Evolutionary conservation across 176 grass and related monocot genomes (phyloP), one percentile per base, ranked within the genome.

Genomic region (Oryza australiensis): DNA sequence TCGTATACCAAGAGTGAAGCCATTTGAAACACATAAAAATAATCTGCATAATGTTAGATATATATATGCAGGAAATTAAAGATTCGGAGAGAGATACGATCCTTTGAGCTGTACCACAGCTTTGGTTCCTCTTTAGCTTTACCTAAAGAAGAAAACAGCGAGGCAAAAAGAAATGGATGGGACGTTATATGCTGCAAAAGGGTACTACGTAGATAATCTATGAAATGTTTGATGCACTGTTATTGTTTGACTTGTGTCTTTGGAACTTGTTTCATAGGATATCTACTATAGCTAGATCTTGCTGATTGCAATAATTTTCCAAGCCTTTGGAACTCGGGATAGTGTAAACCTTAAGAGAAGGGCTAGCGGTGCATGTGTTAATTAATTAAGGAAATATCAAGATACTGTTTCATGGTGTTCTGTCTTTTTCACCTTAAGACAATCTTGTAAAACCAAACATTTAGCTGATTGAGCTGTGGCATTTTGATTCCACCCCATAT

Each of bases 41-140:
- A n/a, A n/a, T n/a, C n/a, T n/a, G n/a, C n/a, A n/a, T n/a, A n/a
- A n/a, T n/a, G n/a, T n/a, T n/a, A n/a, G n/a, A n/a, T 37, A 37
- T 37, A 60, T 60, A 9, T 59, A 60, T 24, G 55, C 55, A 24
- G 2, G 11, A 23, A 55, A 55, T 22, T 55, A n/a, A 63, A 75
- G 70, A 70, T 80, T 80, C 16, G 57, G 15, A 7, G 30, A 66
- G 60, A 73, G 69, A 84, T 72, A n/a, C 27, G 53, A 76, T 13
- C 20, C 32, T 51, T 80, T 18, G 60, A 68, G 75, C 69, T 88
- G 87, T 37, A 70, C 75, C 81, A 75, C 72, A 35, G 66, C 87
- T 85, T 82, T 85, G 73, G 66, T n/a, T 14, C 13, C 15, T 60
- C 55, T 67, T 74, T 57, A 35, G 67, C 87, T 82, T 89, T 89